Base-by-base conservation (phyloP, 257 asterid species). In the Craterostigma plantagineum region DNA sequence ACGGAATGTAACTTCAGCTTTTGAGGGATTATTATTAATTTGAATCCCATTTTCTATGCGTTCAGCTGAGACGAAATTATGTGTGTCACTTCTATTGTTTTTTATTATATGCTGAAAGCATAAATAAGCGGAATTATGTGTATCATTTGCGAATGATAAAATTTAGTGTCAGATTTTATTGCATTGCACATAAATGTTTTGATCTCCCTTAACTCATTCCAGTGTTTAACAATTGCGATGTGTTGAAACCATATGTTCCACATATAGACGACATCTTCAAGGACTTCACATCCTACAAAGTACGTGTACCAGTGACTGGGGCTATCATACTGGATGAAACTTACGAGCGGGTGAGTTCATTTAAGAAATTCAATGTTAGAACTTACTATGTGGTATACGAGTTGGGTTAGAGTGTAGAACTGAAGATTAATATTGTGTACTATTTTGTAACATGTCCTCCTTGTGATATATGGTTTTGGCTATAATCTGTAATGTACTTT, bases 291-390 rank as follows among this genome's bases (percentile, higher is more conserved):
- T 71, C 94, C 39, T 81, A 81, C 59, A 81, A 81, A 62, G 83
- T 74, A 55, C 87, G 94, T 34, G 92, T 81, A 67, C 94, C 87
- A 33, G 87, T 81, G 43, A 69, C 84, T 10, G 94, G 87, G 63
- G 92, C 94, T 54, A 81, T 81, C 27, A 81, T 81, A 55, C 68
- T 81, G 65, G 93, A 81, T 58, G 87, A 77, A 59, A 69, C 84
- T 43, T 77, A 60, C 68, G 87, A 81, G 62, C 34, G 58, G 79
- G 94, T 77, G 52, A 63, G 82, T 14, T 18, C 11, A 46, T 42
- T 30, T 34, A 34, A 23, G 53, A 42, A 35, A 11, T 37, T 46
- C 30, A n/a, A 30, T 52, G 38, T 8, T 41, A 33, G 10, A 17
- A 40, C 16, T 33, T 43, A 10, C 9, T 38, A 23, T 1, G 14